Evolutionary conservation across 1,284 basidiomycete genomes (phyloP).

Genomic region (Cystodermella granulosa): DNA sequence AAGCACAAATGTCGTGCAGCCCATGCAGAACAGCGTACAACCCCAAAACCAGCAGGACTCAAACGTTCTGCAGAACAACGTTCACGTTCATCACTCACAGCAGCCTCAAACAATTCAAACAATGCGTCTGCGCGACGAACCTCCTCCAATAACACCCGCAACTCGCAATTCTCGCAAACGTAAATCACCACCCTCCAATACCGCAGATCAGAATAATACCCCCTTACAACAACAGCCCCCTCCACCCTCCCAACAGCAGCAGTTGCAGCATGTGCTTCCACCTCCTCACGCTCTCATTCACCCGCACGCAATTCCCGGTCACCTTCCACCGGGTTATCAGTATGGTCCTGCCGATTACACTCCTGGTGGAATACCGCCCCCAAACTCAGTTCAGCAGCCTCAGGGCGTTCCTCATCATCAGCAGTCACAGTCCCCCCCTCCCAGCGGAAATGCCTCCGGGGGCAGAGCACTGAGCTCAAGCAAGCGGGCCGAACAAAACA

Average conservation of each 20-base stretch:
- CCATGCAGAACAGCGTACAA: slow-evolving; percentile 15
- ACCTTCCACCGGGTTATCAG: slow-evolving; percentile 42
- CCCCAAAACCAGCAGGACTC: slow-evolving; percentile 10
- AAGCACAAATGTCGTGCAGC: slow-evolving; percentile 18
- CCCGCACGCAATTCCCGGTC: slow-evolving; percentile 30
- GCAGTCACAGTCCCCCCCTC: slow-evolving; percentile 30
- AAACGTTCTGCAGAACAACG: slow-evolving; percentile 15
- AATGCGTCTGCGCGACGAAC: slow-evolving; percentile 63
- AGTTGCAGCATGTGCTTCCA: slow-evolving; percentile 47
- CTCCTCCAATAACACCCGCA: slow-evolving; percentile 38
- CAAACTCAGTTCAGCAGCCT: slow-evolving; percentile 21
- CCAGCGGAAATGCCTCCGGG: slow-evolving; percentile 27
- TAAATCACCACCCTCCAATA: slow-evolving; percentile 44
- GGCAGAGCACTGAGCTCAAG: slow-evolving; percentile 63
- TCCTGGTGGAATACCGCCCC: slow-evolving; percentile 48
- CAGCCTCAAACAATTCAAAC: slow-evolving; percentile 38
- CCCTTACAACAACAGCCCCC: slow-evolving; percentile 27
- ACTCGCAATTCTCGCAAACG: slow-evolving; percentile 46
- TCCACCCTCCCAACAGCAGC: slow-evolving; percentile 30
- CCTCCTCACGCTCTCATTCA: slow-evolving; percentile 50
- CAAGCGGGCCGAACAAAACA: slow-evolving; percentile 81
- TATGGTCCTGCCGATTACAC: slow-evolving; percentile 47
- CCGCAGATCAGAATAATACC: slow-evolving; percentile 22
- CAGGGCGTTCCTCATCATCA: slow-evolving; percentile 30
- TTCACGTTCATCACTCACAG: slow-evolving; percentile 23